Conservation (phyloP, 2,329 filamentous ascomycete species). For the Fusarium longipes region DNA sequence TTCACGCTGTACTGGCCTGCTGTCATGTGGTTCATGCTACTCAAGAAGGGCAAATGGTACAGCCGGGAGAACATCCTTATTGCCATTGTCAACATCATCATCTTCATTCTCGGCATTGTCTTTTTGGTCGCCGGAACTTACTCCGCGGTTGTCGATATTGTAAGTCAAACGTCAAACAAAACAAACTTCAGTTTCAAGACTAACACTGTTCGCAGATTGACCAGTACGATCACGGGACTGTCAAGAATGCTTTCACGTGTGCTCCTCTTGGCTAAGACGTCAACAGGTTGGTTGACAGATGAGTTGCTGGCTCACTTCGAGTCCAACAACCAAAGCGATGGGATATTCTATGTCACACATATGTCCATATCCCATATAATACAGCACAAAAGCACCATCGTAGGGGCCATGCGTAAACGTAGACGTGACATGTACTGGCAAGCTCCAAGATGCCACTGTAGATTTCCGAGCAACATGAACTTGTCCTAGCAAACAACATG, state of each 20-base stretch:
- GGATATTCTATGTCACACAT: conserved; percentile 35
- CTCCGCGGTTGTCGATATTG: conserved; percentile 29
- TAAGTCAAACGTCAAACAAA: not conserved
- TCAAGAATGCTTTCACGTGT: conserved; percentile 29
- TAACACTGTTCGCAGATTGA: conserved; percentile 20
- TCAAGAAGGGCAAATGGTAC: conserved; percentile 42
- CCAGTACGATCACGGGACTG: conserved; percentile 31
- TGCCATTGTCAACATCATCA: conserved; percentile 29
- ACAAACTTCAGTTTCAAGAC: too few relatives aligned
- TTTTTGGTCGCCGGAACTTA: conserved; percentile 36
- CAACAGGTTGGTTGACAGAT: not conserved
- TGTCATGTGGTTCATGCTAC: conserved; percentile 55
- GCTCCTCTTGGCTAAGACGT: conserved; percentile 20
- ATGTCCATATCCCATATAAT: conserved; percentile 37
- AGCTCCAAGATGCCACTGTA: not conserved
- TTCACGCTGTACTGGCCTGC: conserved; percentile 55
- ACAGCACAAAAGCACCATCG: conserved; percentile 37
- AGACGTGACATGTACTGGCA: conserved; percentile 29
- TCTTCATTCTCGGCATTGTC: conserved; percentile 34
- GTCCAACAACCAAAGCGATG: conserved; percentile 3
- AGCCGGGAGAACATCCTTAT: conserved; percentile 29
- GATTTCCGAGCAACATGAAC: not conserved
- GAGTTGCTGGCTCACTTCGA: conserved; percentile 1
- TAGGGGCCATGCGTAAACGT: conserved; percentile 42
- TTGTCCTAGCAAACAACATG: not conserved